Conservation (phyloP, 2,329 filamentous ascomycete genomes). For the Phaeosphaeriaceae sp. region DNA sequence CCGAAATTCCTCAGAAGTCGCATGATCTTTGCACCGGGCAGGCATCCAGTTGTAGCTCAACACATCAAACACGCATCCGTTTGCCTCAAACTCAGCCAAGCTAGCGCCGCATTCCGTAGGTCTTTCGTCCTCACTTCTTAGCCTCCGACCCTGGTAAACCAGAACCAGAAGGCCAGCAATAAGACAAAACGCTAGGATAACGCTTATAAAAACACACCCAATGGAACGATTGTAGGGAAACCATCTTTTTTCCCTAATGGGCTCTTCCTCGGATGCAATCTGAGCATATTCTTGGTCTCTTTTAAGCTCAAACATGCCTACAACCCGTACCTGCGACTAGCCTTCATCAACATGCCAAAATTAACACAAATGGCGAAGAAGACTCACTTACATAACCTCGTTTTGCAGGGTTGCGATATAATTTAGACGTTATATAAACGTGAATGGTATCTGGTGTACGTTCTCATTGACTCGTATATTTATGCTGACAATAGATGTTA, state of each 20-base stretch:
- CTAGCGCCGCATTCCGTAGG: not conserved
- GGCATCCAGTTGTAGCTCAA: constrained; percentile 1
- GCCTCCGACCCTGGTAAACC: not conserved
- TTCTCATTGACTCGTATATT: not conserved
- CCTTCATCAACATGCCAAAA: not conserved
- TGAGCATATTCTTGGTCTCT: not conserved
- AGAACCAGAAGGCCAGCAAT: not conserved
- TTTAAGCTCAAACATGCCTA: constrained; percentile 1
- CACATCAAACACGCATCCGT: constrained; percentile 1
- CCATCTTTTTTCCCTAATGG: not conserved
- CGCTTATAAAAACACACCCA: constrained; percentile 1
- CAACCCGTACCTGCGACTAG: not conserved
- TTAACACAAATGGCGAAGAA: not conserved
- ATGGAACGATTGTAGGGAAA: not conserved
- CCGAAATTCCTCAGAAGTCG: not conserved
- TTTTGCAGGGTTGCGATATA: not conserved
- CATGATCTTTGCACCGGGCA: not conserved
- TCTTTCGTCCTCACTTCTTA: constrained; percentile 1
- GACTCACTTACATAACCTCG: not conserved
- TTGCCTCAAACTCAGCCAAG: constrained; percentile 1
- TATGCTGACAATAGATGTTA: not conserved
- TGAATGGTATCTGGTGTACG: not conserved
- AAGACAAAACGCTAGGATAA: not conserved
- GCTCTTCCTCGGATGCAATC: not conserved
- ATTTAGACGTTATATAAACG: not conserved